Evolutionary conservation across 2,329 filamentous ascomycete genomes (phyloP).

Genomic region (Trichophyton rubrum): DNA sequence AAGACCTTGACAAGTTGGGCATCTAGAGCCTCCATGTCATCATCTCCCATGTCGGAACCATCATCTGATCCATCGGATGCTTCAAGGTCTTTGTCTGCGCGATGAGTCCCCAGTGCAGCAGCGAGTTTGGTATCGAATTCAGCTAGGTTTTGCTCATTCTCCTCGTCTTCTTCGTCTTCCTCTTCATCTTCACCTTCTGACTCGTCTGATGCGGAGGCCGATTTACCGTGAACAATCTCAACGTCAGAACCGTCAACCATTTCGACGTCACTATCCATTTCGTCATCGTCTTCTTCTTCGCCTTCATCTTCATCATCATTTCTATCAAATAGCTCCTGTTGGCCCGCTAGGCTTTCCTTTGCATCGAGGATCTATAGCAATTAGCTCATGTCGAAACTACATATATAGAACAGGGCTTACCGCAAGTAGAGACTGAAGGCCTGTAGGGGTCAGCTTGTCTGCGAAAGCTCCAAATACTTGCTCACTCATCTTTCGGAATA

Average conservation of each 20-base stretch:
- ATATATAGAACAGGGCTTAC: slow-evolving; percentile 18
- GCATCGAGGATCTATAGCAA: slow-evolving; percentile 55
- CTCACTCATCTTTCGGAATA: slow-evolving; percentile 76
- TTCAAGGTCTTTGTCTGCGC: slow-evolving; percentile 44
- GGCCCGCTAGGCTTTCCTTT: slow-evolving; percentile 69
- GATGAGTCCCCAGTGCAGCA: slow-evolving; percentile 61
- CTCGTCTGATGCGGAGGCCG: slow-evolving; percentile 45
- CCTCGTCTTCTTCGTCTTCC: slow-evolving; percentile 16
- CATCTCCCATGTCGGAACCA: slow-evolving; percentile 79
- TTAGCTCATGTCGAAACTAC: not conserved
- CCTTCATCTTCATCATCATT: slow-evolving; percentile 35
- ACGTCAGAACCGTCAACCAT: slow-evolving; percentile 22
- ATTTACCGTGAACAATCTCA: slow-evolving; percentile 28
- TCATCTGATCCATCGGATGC: slow-evolving; percentile 45
- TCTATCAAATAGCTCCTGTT: slow-evolving; percentile 72
- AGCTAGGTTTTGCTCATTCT: slow-evolving; percentile 14
- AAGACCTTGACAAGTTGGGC: slow-evolving; percentile 75
- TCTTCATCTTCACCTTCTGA: slow-evolving; percentile 36
- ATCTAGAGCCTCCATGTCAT: slow-evolving; percentile 86
- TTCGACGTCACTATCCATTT: slow-evolving; percentile 18
- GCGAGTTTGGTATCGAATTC: slow-evolving; percentile 48
- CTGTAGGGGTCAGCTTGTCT: slow-evolving; percentile 57
- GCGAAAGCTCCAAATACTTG: slow-evolving; percentile 81
- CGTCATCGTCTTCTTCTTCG: slow-evolving; percentile 6
- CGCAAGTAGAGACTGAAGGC: slow-evolving; percentile 50